These are phyloP conservation scores for Colletotrichum horii DNA, from an alignment of 2,329 filamentous ascomycete species.

Conservation along the genomic window DNA sequence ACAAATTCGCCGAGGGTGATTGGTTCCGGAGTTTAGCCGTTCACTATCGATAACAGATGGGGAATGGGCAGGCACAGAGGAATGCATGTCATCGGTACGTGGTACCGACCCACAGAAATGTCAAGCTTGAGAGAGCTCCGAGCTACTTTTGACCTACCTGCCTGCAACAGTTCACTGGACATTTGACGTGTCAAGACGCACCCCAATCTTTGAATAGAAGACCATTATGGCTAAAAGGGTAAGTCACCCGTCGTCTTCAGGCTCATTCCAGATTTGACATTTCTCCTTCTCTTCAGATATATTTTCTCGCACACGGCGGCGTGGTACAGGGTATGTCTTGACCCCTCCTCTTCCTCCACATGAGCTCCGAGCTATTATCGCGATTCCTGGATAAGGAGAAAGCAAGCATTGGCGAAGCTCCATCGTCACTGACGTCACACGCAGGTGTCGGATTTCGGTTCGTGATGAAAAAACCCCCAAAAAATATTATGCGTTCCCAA, in stretches of 20 bases:
- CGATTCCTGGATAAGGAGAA: slow-evolving; percentile 1
- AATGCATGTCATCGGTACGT: slow-evolving; percentile 4
- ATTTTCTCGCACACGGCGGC: slow-evolving; percentile 69
- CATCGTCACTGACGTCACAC: slow-evolving; percentile 29
- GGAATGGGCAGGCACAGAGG: background rate
- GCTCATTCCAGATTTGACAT: background rate
- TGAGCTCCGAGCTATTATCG: slow-evolving; percentile 12
- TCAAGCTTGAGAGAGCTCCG: background rate
- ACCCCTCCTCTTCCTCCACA: slow-evolving; percentile 54
- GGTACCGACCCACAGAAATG: background rate
- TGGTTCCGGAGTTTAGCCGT: background rate
- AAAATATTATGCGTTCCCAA: background rate
- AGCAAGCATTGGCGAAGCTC: background rate
- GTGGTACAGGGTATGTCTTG: slow-evolving; percentile 67
- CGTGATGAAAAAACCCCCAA: background rate
- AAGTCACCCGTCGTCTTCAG: background rate
- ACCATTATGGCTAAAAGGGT: slow-evolving; percentile 41
- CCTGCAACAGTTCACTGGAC: background rate
- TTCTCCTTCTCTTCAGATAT: slow-evolving; percentile 47
- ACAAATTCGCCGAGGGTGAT: background rate
- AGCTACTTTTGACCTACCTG: slow-evolving; percentile 18
- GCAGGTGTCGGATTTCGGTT: slow-evolving; percentile 63
- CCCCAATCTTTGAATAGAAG: background rate
- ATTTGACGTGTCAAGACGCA: background rate
- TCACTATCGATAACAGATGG: background rate